Evolutionary conservation across 352 stramenopile genomes (phyloP).

Genomic region (Lagenidium sp.): DNA sequence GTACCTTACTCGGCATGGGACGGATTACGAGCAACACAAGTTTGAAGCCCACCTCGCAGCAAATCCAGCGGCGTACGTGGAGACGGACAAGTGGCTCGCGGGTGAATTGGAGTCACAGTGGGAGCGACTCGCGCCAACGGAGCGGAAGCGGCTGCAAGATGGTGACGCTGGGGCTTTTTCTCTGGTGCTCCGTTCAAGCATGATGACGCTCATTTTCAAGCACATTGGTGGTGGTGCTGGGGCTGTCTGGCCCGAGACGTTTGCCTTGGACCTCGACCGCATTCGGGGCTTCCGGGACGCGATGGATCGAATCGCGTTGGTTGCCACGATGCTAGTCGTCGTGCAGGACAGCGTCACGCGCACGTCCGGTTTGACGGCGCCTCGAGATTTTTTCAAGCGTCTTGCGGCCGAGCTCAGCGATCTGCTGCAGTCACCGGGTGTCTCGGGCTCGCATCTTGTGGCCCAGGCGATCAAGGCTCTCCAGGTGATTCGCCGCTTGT

Average conservation of each 20-base stretch:
- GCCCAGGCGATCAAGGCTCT: slow-evolving; percentile 22
- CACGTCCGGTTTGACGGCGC: slow-evolving; percentile 12
- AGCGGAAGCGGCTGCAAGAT: slow-evolving; percentile 14
- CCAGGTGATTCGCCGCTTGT: slow-evolving; percentile 13
- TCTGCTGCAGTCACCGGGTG: slow-evolving; percentile 29
- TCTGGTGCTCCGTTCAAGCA: slow-evolving; percentile 30
- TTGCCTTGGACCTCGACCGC: slow-evolving; percentile 42
- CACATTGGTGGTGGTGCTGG: slow-evolving; percentile 33
- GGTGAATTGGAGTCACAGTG: slow-evolving; percentile 26
- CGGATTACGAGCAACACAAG: slow-evolving; percentile 59
- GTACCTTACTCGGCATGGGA: slow-evolving; percentile 50
- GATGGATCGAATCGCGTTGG: slow-evolving; percentile 44
- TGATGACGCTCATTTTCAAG: slow-evolving; percentile 37
- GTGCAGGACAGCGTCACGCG: slow-evolving; percentile 47
- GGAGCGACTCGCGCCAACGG: slow-evolving; percentile 10
- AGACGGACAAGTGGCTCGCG: slow-evolving; percentile 43
- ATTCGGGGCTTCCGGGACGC: slow-evolving; percentile 41
- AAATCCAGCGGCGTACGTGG: slow-evolving; percentile 18
- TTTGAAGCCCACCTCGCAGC: slow-evolving; percentile 17
- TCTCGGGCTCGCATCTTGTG: slow-evolving; percentile 42
- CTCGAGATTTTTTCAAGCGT: slow-evolving; percentile 20
- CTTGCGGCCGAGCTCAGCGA: slow-evolving; percentile 25
- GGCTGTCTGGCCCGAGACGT: slow-evolving; percentile 63
- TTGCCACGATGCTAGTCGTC: slow-evolving; percentile 46
- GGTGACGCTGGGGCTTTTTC: slow-evolving; percentile 29